Evolutionary conservation across 306 rosid genomes (phyloP).

Genomic region (Cucumis melo): DNA sequence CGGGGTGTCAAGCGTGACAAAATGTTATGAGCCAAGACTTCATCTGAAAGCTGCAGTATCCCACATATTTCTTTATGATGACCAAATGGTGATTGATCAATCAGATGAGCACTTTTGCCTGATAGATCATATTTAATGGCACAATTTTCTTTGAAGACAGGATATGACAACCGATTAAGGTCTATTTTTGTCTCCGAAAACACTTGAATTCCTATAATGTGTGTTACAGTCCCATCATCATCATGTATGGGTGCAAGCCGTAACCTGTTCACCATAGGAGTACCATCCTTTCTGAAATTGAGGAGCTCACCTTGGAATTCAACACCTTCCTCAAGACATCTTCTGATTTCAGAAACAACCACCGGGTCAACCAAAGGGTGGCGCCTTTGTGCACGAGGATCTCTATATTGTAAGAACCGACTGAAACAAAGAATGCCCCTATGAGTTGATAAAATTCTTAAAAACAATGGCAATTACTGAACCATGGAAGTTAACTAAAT

Average conservation of each 20-base stretch:
- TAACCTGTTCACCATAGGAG: constrained; percentile 70
- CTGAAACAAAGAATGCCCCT: constrained; percentile 30
- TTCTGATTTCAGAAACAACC: constrained; percentile 89
- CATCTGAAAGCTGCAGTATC: constrained; percentile 94
- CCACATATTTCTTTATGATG: constrained; percentile 60
- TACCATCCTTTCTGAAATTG: constrained; percentile 89
- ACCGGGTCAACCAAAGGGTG: constrained; percentile 97
- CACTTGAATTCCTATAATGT: constrained; percentile 79
- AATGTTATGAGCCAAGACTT: constrained; percentile 90
- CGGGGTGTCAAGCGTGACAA: constrained; percentile 90
- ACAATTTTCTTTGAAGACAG: constrained; percentile 75
- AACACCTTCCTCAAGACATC: constrained; percentile 73
- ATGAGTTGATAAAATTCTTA: not conserved
- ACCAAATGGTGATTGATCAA: constrained; percentile 25
- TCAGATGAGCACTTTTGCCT: constrained; percentile 25
- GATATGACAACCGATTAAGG: constrained; percentile 66
- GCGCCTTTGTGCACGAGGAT: constrained; percentile 84
- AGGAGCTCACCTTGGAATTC: constrained; percentile 93
- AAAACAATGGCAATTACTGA: not conserved
- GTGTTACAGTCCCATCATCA: constrained; percentile 76
- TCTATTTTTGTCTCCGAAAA: constrained; percentile 77
- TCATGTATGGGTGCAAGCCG: constrained; percentile 76
- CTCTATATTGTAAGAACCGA: constrained; percentile 86
- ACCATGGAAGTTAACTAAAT: not conserved
- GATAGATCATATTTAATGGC: constrained; percentile 30